phyloP scores from a whole-genome alignment of 1,284 basidiomycete genomes.

The Filobasidium uniguttulatum region DNA sequence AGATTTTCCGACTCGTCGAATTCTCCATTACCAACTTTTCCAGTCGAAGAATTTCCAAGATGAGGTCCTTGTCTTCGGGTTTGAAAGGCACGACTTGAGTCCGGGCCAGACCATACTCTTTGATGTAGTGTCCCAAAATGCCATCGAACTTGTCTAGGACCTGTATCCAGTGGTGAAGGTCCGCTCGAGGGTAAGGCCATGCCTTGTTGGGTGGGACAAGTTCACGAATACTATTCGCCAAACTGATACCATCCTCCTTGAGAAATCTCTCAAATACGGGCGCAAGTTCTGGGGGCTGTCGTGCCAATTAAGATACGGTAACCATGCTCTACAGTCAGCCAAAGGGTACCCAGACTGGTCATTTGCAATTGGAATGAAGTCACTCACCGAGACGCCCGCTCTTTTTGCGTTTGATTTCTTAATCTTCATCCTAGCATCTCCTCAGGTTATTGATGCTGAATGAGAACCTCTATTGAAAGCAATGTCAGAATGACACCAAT shows the following conservation, averaged over 20 bases:
- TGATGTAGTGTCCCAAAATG: slow-evolving; percentile 68
- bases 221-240: neutral
- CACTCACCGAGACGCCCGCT: slow-evolving; percentile 7
- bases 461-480: too few species aligned
- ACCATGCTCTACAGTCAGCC: neutral
- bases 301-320: neutral
- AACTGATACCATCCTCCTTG: neutral
- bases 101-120: slow-evolving; percentile 48
- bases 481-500: too few species aligned
- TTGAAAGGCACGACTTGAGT: slow-evolving; percentile 71
- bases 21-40: slow-evolving; percentile 86
- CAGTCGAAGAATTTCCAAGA: slow-evolving; percentile 75
- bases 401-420: slow-evolving; percentile 10
- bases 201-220: slow-evolving; percentile 14
- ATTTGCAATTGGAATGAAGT: neutral
- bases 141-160: slow-evolving; percentile 90
- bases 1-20: slow-evolving; percentile 95
- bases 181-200: slow-evolving; percentile 94
- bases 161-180: slow-evolving; percentile 91
- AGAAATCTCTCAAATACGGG: neutral
- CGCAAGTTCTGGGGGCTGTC: slow-evolving; percentile 1
- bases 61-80: slow-evolving; percentile 56
- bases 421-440: slow-evolving; percentile 14
- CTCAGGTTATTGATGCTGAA: too few species aligned
- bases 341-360: neutral